Evolutionary conservation across 257 asterid genomes (phyloP).

Genomic region (Solanum rostratum): DNA sequence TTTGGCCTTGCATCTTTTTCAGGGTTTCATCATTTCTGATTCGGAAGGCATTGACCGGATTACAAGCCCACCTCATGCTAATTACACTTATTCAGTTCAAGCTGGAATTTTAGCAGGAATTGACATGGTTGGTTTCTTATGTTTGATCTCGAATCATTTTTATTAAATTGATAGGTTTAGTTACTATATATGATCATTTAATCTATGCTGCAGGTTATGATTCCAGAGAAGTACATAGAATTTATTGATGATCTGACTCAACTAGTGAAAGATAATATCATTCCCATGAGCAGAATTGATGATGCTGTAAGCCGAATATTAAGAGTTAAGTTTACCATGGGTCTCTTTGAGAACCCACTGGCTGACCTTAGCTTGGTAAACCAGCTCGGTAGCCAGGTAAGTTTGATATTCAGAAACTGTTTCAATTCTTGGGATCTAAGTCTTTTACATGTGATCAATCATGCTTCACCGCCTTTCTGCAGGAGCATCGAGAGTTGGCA

Average conservation of each 20-base stretch:
- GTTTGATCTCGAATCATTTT: neutral
- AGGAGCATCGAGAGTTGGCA: constrained; percentile 29
- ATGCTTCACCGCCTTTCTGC: neutral
- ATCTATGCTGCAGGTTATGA: constrained; percentile 21
- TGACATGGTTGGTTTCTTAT: constrained; percentile 12
- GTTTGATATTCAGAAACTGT: neutral
- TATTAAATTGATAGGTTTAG: neutral
- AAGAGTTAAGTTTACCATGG: constrained; percentile 30
- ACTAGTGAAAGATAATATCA: constrained; percentile 19
- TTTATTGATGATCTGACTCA: constrained; percentile 19
- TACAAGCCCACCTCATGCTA: constrained; percentile 6
- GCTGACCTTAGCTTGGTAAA: constrained; percentile 23
- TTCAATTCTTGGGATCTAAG: neutral
- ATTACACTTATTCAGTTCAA: constrained; percentile 19
- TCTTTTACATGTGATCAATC: neutral
- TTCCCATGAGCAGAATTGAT: constrained; percentile 33
- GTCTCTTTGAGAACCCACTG: constrained; percentile 29
- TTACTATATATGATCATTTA: neutral
- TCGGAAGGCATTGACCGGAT: constrained; percentile 11
- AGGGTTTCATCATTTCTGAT: constrained; percentile 23
- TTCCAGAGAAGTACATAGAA: constrained; percentile 22
- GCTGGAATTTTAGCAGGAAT: constrained; percentile 16
- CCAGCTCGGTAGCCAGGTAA: constrained; percentile 34
- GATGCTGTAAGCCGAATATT: constrained; percentile 35
- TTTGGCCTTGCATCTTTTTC: neutral